These are phyloP conservation scores for Pseudomicrostroma phylloplanum DNA, from an alignment of 1,284 basidiomycete genomes.

Conservation along the genomic window DNA sequence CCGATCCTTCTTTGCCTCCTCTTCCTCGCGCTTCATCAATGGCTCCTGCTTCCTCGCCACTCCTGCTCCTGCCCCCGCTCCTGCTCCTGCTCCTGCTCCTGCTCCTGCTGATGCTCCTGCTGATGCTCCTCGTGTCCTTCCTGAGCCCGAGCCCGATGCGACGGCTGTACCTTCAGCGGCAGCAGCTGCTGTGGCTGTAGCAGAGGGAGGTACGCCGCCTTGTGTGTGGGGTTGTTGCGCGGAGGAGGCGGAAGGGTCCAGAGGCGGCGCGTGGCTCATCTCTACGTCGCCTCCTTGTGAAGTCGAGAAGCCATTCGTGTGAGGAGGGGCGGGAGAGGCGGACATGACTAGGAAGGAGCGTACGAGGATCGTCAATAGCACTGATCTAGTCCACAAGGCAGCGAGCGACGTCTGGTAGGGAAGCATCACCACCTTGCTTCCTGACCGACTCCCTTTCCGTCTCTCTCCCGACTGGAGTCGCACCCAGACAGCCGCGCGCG, in stretches of 20 bases:
- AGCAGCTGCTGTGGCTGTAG: neutral
- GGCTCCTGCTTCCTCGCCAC: slow-evolving; percentile 2
- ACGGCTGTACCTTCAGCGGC: neutral
- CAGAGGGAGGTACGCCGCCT: neutral
- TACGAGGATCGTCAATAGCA: neutral
- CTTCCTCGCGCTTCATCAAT: slow-evolving; percentile 57
- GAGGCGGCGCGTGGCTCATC: neutral
- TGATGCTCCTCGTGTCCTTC: neutral
- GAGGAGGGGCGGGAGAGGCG: neutral
- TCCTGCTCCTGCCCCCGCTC: neutral
- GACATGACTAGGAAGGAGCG: neutral
- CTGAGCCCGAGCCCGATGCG: neutral
- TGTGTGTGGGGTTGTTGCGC: neutral
- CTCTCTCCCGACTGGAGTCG: neutral
- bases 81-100: slow-evolving; percentile 19
- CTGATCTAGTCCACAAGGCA: neutral
- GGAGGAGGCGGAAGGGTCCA: neutral
- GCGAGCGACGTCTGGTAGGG: neutral
- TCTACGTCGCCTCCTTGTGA: neutral
- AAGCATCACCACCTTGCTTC: neutral
- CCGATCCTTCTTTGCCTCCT: slow-evolving; percentile 68
- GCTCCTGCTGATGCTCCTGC: slow-evolving; percentile 13
- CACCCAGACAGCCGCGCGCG: neutral
- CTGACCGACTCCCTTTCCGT: neutral
- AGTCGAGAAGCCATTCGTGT: neutral